phyloP scores from a whole-genome alignment of 257 asterid species.

The Hygrophila difformis region DNA sequence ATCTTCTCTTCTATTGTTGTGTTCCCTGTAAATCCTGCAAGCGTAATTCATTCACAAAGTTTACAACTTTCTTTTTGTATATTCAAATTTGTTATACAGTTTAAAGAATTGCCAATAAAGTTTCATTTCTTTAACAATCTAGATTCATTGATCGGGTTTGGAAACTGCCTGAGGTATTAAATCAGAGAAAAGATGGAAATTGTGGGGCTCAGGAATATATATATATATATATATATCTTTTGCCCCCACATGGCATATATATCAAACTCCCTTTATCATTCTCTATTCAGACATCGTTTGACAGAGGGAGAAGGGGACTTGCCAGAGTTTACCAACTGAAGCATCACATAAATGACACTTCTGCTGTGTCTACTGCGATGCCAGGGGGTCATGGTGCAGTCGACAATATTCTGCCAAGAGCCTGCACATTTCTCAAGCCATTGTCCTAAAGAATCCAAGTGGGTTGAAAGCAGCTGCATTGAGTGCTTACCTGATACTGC shows the following conservation, averaged over 20 bases:
- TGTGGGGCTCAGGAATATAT: no score
- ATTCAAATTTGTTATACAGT: no score
- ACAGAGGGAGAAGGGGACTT: background rate
- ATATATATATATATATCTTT: no score
- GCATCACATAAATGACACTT: conserved; percentile 41
- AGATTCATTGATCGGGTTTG: no score
- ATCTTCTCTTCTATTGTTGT: background rate
- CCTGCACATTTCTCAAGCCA: conserved; percentile 47
- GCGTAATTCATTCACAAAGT: background rate
- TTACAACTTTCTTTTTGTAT: no score
- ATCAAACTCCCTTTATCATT: no score
- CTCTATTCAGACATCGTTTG: no score
- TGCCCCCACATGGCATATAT: conserved; percentile 4
- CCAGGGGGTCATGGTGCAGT: conserved; percentile 39
- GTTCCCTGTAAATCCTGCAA: background rate
- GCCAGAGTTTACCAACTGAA: conserved; percentile 7
- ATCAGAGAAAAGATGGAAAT: no score
- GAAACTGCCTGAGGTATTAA: no score
- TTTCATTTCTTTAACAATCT: no score
- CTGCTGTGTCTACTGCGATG: conserved; percentile 60
- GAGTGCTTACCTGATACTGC: conserved; percentile 63
- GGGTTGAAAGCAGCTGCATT: conserved; percentile 78
- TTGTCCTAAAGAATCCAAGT: conserved; percentile 34
- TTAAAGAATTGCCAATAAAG: no score
- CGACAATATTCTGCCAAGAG: conserved; percentile 34